Conservation (phyloP, 1,139 yeast species). For the Candida tropicalis region DNA sequence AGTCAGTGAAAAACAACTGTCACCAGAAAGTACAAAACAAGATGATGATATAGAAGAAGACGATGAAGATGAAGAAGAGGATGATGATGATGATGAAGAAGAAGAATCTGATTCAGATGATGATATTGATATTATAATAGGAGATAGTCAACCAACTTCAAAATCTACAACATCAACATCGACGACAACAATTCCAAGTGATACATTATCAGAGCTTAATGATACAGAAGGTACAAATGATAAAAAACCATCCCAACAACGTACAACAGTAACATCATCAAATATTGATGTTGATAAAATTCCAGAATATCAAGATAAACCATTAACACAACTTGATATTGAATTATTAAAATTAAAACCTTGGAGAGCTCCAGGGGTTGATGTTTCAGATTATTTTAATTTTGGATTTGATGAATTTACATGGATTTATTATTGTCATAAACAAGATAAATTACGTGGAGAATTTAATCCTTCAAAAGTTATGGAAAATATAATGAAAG, state of each 20-base stretch:
- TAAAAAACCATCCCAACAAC: conserved; percentile 10
- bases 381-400: conserved; percentile 89
- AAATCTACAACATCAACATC: conserved; percentile 24
- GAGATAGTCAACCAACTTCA: conserved; percentile 26
- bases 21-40: background rate
- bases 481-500: conserved; percentile 45
- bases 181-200: conserved; percentile 25
- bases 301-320: conserved; percentile 81
- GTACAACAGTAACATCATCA: conserved; percentile 34
- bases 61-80: conserved; percentile 8
- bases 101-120: conserved; percentile 47
- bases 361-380: conserved; percentile 98
- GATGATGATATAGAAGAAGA: conserved; percentile 11
- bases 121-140: conserved; percentile 40
- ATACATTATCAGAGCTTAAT: conserved; percentile 23
- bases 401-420: conserved; percentile 96
- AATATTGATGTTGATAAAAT: conserved; percentile 74
- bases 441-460: conserved; percentile 80
- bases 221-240: conserved; percentile 50
- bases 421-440: conserved; percentile 91
- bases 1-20: conserved; percentile 8
- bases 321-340: conserved; percentile 79
- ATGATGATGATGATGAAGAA: background rate
- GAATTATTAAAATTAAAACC: conserved; percentile 91
- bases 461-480: conserved; percentile 70